Percentiles rank a stretch among this genome's conserved stretches.
Conservation (phyloP, 2,329 filamentous ascomycete species). For the Exophiala bonariae region DNA sequence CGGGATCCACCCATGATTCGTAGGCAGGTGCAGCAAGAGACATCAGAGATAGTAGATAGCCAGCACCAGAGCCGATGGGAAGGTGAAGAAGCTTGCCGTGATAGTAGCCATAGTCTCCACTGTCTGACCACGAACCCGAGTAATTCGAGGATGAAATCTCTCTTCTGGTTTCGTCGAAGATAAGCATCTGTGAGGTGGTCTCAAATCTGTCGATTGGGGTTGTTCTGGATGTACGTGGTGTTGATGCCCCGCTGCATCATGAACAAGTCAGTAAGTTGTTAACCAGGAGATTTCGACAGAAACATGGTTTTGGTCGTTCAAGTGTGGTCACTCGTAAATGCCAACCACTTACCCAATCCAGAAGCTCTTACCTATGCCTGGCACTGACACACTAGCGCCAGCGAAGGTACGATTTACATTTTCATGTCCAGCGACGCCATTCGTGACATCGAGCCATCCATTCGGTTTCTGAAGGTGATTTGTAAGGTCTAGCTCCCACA, state of each 20-base stretch:
- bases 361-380: background rate
- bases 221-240: background rate
- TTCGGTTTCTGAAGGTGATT: background rate
- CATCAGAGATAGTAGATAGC: conserved; percentile 9
- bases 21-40: background rate
- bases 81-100: conserved; percentile 6
- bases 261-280: background rate
- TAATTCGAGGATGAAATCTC: background rate
- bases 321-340: no score
- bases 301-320: background rate
- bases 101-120: conserved; percentile 6
- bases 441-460: conserved; percentile 32
- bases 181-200: conserved; percentile 5
- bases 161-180: conserved; percentile 1
- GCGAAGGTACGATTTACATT: conserved; percentile 5
- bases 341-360: conserved; percentile 2
- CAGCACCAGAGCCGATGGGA: conserved; percentile 2
- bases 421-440: conserved; percentile 21
- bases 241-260: background rate
- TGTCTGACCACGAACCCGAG: background rate
- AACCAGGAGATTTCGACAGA: background rate
- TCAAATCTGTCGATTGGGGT: conserved; percentile 4
- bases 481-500: conserved; percentile 9
- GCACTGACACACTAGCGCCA: background rate
- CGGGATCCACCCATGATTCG: background rate